A percentile compares a stretch with the other conserved stretches of the same genome.
phyloP scores from a whole-genome alignment of 306 rosid species.

The Urtica urens region DNA sequence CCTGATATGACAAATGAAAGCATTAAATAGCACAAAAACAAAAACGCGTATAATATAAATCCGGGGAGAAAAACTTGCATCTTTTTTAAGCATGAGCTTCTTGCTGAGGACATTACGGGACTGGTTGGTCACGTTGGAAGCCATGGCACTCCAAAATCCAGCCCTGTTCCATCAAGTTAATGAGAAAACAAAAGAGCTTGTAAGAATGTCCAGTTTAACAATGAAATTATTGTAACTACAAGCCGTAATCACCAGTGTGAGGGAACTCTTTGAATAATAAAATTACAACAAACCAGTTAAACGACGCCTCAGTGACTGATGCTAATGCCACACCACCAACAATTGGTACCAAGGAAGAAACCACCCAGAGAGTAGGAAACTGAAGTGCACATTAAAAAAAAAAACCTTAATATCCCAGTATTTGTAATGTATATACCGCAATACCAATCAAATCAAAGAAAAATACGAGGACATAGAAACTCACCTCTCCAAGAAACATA shows the following conservation, averaged over 20 bases:
- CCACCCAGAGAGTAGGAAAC: conserved; percentile 74
- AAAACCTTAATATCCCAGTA: not conserved
- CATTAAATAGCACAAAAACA: no score
- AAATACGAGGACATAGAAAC: not conserved
- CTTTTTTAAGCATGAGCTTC: conserved; percentile 78
- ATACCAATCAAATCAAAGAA: not conserved
- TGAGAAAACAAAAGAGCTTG: conserved; percentile 4
- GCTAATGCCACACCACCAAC: conserved; percentile 88
- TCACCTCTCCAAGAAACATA: conserved; percentile 89
- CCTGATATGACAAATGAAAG: no score
- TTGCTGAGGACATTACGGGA: conserved; percentile 98
- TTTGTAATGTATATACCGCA: not conserved
- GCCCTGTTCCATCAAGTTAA: conserved; percentile 33
- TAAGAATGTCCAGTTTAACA: conserved; percentile 11
- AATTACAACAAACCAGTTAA: conserved; percentile 50
- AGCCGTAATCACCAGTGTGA: not conserved
- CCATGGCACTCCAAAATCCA: conserved; percentile 98
- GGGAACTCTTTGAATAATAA: not conserved
- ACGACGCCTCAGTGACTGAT: conserved; percentile 79
- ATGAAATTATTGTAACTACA: not conserved
- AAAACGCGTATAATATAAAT: no score
- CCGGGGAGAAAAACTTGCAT: conserved; percentile 26
- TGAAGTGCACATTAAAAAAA: conserved; percentile 13
- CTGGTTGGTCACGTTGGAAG: conserved; percentile 87
- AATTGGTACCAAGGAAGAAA: conserved; percentile 72